Conservation (phyloP, 2,329 filamentous ascomycete genomes). For the Penicillium sp. region DNA sequence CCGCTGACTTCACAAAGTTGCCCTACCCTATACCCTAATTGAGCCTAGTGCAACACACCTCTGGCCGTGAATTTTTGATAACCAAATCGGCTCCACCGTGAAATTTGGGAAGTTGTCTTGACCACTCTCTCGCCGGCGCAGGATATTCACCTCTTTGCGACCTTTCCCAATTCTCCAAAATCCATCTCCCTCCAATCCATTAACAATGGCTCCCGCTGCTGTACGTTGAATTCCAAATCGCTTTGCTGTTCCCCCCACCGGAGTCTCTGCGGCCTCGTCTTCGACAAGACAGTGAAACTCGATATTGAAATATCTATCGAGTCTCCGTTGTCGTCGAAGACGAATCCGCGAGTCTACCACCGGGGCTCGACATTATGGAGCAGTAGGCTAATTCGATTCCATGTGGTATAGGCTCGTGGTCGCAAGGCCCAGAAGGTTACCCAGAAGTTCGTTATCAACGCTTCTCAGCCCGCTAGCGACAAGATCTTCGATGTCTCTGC, state of each 20-base stretch:
- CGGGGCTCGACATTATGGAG: conserved; percentile 39
- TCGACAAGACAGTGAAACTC: not conserved
- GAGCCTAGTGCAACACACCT: conserved; percentile 23
- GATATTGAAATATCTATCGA: conserved; percentile 21
- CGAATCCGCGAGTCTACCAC: conserved; percentile 8
- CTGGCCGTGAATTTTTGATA: conserved; percentile 13
- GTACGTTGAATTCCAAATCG: conserved; percentile 65
- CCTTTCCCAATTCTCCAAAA: conserved; percentile 32
- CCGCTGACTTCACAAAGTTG: not conserved
- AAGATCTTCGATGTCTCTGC: conserved; percentile 99
- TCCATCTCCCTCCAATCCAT: conserved; percentile 31
- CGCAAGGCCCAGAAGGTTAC: conserved; percentile 44
- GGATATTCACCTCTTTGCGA: conserved; percentile 86
- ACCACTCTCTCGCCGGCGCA: conserved; percentile 51
- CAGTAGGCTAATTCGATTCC: conserved; percentile 88
- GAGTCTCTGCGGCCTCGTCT: conserved; percentile 15
- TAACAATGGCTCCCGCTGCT: conserved; percentile 74
- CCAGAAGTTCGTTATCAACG: conserved; percentile 91
- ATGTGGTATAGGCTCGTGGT: conserved; percentile 40
- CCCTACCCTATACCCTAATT: conserved; percentile 8
- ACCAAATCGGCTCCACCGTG: conserved; percentile 22
- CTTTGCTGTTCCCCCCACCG: conserved; percentile 80
- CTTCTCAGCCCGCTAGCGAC: conserved; percentile 92
- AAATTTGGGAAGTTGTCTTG: conserved; percentile 22
- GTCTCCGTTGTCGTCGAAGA: not conserved